Evolutionary conservation across 1,284 basidiomycete species (phyloP).

Genomic region (Malassezia globosa): DNA sequence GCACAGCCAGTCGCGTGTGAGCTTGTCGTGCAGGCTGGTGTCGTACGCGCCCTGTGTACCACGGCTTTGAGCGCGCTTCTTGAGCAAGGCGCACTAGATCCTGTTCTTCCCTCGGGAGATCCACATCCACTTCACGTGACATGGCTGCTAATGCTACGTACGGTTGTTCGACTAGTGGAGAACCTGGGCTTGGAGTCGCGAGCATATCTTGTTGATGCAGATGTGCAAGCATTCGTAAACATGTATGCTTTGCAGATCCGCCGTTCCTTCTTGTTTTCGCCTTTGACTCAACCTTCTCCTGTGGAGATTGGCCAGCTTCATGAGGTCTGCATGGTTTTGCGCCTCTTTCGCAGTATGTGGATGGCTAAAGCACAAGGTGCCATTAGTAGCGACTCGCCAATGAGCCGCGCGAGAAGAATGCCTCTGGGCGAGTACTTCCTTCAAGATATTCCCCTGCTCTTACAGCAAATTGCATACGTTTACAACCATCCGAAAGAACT

Average conservation of each 20-base stretch:
- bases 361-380: conserved; percentile 16
- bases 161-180: conserved; percentile 62
- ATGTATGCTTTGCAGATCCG: conserved; percentile 71
- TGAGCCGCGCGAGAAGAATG: not conserved
- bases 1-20: conserved; percentile 66
- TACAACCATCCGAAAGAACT: conserved; percentile 80
- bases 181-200: conserved; percentile 48
- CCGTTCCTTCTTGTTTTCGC: conserved; percentile 62
- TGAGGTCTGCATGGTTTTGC: conserved; percentile 24
- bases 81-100: conserved; percentile 63
- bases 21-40: conserved; percentile 68
- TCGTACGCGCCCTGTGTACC: conserved; percentile 69
- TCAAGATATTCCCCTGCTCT: conserved; percentile 58
- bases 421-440: conserved; percentile 52
- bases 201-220: conserved; percentile 71
- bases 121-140: conserved; percentile 65
- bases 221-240: conserved; percentile 73
- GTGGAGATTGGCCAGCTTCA: conserved; percentile 24
- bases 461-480: conserved; percentile 78
- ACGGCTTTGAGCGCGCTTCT: conserved; percentile 66
- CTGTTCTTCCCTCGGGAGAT: conserved; percentile 58
- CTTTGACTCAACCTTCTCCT: conserved; percentile 26
- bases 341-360: conserved; percentile 26
- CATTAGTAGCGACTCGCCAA: not conserved
- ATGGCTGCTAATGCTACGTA: conserved; percentile 74